A percentile compares a stretch with the other conserved stretches of the same genome.
phyloP scores from a whole-genome alignment of 805 yeast species.

The Candida insectorum region DNA sequence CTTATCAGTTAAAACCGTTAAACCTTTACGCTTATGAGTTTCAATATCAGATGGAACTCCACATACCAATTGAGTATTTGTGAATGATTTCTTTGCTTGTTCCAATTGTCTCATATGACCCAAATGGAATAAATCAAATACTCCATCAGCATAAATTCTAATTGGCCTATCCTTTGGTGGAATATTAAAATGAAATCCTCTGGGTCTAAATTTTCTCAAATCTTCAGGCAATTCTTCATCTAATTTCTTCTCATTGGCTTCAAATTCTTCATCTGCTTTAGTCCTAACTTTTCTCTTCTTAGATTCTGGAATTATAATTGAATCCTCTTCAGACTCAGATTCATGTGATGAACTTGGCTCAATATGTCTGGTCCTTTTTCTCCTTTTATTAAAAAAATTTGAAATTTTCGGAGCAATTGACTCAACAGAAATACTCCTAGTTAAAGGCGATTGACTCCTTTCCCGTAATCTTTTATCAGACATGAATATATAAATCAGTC shows the following conservation, averaged over 20 bases:
- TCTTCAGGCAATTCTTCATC: conserved; percentile 68
- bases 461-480: no score
- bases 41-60: conserved; percentile 90
- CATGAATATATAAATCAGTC: no score
- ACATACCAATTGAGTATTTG: conserved; percentile 79
- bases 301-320: conserved; percentile 1
- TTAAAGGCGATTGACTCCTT: conserved; percentile 15
- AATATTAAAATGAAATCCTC: conserved; percentile 69
- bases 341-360: conserved; percentile 11
- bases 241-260: conserved; percentile 52
- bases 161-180: conserved; percentile 88
- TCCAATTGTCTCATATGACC: conserved; percentile 98
- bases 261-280: conserved; percentile 26
- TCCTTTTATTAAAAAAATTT: conserved; percentile 25
- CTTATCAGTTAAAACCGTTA: conserved; percentile 83
- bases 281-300: conserved; percentile 21
- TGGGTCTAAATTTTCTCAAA: conserved; percentile 73
- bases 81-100: conserved; percentile 90
- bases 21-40: conserved; percentile 89
- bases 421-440: conserved; percentile 39
- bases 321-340: conserved; percentile 16
- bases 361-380: conserved; percentile 20
- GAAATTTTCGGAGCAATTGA: conserved; percentile 35
- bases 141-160: conserved; percentile 97
- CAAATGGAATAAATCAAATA: conserved; percentile 91